Evolutionary conservation across 345 rosid species (phyloP), one percentile per base, ranked within the genome.

Genomic region (Arabis hirsuta): DNA sequence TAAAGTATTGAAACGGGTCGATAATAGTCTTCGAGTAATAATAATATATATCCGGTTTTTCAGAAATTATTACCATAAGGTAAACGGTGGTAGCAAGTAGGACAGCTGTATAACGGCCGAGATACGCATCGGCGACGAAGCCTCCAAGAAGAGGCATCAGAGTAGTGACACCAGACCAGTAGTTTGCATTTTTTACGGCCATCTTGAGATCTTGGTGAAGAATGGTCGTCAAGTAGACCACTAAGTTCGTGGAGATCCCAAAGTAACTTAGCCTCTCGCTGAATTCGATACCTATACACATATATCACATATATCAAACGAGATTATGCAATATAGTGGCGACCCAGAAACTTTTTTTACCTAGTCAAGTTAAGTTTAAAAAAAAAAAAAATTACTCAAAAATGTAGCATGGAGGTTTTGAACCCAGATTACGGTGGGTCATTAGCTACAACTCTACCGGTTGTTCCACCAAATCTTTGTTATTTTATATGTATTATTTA

Each of bases 101-200:
- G 60, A 91, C 96, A 1, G 97, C 85, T 2, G 63, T 57, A 80
- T 78, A 95, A 39, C 96, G 88, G 43, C 99, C 99, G 56, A 87
- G 65, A 81, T 82, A 90, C 55, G 97, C 91, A 73, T 91, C 99
- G n/a, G 99, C 99, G 11, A 90, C 44, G 81, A 95, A 91, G 6
- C 97, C 99, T 4, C 99, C 99, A 3, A 91, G 22, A 3, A 95
- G 87, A 9, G 99, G 99, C 93, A 91, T 88, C 59, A 95, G 72
- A 2, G 99, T 90, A 4, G 99, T 95, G 45, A 91, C 93, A 45
- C 97, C 99, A 13, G 89, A n/a, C 99, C 99, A 95, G 76, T 85
- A 91, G 78, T 95, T 95, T 14, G 88, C 97, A 62, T 81, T 87
- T 74, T 45, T 87, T 6, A 89, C 90, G 3, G 97, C 96, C 48